phyloP scores from a whole-genome alignment of 2,329 filamentous ascomycete genomes.

The Blastomyces silverae region DNA sequence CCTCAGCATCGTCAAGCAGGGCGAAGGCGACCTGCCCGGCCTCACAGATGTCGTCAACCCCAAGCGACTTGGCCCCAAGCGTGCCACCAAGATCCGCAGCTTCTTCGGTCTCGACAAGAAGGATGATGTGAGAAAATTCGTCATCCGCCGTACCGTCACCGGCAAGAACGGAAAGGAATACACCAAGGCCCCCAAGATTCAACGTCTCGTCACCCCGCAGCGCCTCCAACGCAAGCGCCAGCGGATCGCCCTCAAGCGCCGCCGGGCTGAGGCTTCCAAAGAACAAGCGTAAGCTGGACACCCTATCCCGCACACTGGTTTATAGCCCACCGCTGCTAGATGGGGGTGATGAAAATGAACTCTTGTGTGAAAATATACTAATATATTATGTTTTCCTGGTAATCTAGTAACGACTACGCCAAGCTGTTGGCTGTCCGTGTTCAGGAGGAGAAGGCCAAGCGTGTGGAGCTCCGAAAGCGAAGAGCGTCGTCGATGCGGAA shows the following conservation, averaged over 20 bases:
- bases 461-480: conserved; percentile 92
- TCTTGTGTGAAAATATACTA: conserved; percentile 25
- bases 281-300: conserved; percentile 82
- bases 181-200: conserved; percentile 99
- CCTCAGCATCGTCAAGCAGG: conserved; percentile 95
- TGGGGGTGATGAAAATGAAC: not conserved
- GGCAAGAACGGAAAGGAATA: conserved; percentile 93
- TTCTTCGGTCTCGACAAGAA: conserved; percentile 99
- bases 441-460: conserved; percentile 87
- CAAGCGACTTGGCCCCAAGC: conserved; percentile 99
- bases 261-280: conserved; percentile 93
- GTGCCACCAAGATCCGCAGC: conserved; percentile 98
- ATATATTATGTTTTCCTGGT: conserved; percentile 26
- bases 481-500: conserved; percentile 92
- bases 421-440: conserved; percentile 96
- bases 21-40: conserved; percentile 86
- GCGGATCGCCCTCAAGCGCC: conserved; percentile 95
- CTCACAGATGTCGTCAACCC: conserved; percentile 97
- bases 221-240: conserved; percentile 99
- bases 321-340: not conserved
- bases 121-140: conserved; percentile 99
- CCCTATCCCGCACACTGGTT: conserved; percentile 8
- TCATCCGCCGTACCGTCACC: conserved; percentile 97
- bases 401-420: conserved; percentile 81
- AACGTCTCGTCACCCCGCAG: conserved; percentile 98